A percentile compares a stretch with the other conserved stretches of the same genome.
phyloP scores from a whole-genome alignment of 2,329 filamentous ascomycete genomes.

The Diaporthe ampelina region DNA sequence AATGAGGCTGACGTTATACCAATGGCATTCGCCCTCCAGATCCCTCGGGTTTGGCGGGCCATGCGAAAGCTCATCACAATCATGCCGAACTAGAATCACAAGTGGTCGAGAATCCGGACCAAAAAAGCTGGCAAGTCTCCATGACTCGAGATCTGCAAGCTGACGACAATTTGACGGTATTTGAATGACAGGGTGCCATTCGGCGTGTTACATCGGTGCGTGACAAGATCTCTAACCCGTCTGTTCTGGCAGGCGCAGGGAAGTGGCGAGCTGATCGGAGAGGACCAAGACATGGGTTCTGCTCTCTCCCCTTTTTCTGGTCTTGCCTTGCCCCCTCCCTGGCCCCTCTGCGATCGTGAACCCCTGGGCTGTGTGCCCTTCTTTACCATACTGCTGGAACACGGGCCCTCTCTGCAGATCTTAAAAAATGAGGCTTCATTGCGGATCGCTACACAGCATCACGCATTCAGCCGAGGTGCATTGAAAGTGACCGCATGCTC shows the following conservation, averaged over 20 bases:
- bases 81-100: constrained; percentile 15
- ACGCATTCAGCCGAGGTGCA: background rate
- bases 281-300: constrained; percentile 8
- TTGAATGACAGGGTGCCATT: background rate
- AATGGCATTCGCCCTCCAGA: background rate
- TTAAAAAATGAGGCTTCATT: constrained; percentile 9
- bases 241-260: background rate
- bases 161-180: constrained; percentile 26
- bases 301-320: background rate
- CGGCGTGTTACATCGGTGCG: constrained; percentile 26
- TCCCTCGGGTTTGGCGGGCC: background rate
- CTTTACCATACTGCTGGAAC: constrained; percentile 18
- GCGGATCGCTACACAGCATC: constrained; percentile 5
- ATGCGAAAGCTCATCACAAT: constrained; percentile 17
- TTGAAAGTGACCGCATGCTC: background rate
- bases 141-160: constrained; percentile 24
- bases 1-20: background rate
- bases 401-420: background rate
- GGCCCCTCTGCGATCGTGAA: background rate
- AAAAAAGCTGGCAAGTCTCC: background rate
- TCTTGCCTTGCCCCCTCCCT: background rate
- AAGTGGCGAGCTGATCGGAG: constrained; percentile 22
- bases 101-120: background rate
- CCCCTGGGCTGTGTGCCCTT: constrained; percentile 3
- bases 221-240: constrained; percentile 21